Evolutionary conservation across 2,329 filamentous ascomycete species (phyloP).

Genomic region (Alternaria dauci): DNA sequence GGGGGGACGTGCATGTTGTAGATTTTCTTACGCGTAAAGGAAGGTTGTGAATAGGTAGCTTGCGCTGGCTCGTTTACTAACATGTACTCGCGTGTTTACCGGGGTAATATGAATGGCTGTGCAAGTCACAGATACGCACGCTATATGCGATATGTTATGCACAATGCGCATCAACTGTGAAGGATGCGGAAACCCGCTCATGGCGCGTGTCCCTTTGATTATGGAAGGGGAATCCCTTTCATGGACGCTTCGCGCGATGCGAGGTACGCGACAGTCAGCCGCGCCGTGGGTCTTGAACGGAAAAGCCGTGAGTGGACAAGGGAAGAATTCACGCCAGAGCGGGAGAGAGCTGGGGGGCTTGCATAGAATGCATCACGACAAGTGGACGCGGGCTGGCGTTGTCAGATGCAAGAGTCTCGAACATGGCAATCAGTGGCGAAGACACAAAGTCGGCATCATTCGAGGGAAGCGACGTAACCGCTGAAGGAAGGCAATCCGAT

Average conservation of each 20-base stretch:
- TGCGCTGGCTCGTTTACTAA: not conserved
- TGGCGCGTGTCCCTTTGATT: not conserved
- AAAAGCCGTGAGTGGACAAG: constrained; percentile 3
- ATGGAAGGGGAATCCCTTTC: constrained; percentile 4
- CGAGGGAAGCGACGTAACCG: constrained; percentile 22
- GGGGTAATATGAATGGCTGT: not conserved
- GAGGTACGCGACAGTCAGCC: constrained; percentile 9
- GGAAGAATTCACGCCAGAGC: not conserved
- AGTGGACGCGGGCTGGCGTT: constrained; percentile 7
- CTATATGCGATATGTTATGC: not conserved
- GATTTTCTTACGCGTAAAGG: not conserved
- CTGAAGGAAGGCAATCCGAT: constrained; percentile 17
- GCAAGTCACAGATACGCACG: not conserved
- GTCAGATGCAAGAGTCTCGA: constrained; percentile 7
- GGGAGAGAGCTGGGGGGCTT: not conserved
- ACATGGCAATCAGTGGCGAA: constrained; percentile 4
- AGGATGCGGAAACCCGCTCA: constrained; percentile 1
- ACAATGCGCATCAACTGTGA: not conserved
- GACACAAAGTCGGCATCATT: not conserved
- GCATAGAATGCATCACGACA: not conserved
- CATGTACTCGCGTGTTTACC: not conserved
- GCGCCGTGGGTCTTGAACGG: constrained; percentile 1
- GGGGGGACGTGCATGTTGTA: not conserved
- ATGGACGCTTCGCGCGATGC: constrained; percentile 12
- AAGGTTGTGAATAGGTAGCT: not conserved